Percentiles rank a stretch among this genome's conserved stretches.
Conservation (phyloP, 768 basidiomycete species). For the Trametes cubensis region DNA sequence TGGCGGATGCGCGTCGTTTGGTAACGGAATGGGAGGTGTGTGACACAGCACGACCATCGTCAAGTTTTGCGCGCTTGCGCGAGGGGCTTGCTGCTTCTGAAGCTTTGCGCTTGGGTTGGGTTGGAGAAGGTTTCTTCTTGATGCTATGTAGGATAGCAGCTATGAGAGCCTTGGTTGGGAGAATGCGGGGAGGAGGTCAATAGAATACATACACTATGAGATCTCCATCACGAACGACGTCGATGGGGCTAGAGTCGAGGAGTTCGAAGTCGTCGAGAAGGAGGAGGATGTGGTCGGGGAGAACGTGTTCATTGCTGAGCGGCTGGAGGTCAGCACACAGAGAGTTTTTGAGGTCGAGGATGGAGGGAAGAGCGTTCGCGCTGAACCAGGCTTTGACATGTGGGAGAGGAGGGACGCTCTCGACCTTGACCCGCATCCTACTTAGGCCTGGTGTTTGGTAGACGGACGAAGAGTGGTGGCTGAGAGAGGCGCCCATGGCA, state of each 20-base stretch:
- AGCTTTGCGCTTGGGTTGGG: slow-evolving; percentile 25
- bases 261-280: slow-evolving; percentile 37
- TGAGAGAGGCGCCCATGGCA: neutral
- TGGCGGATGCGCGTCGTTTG: neutral
- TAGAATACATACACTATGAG: slow-evolving; percentile 31
- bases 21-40: neutral
- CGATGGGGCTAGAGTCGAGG: slow-evolving; percentile 31
- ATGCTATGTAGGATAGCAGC: slow-evolving; percentile 21
- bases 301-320: slow-evolving; percentile 17
- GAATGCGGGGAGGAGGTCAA: neutral
- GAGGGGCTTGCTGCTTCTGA: slow-evolving; percentile 8
- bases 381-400: slow-evolving; percentile 35
- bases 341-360: slow-evolving; percentile 31
- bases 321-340: slow-evolving; percentile 29
- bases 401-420: slow-evolving; percentile 30
- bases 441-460: neutral
- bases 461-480: neutral
- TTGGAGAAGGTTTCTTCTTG: slow-evolving; percentile 12
- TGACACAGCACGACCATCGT: neutral
- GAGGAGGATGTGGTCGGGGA: slow-evolving; percentile 25
- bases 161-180: slow-evolving; percentile 28
- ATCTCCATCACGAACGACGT: slow-evolving; percentile 36
- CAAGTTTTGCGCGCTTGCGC: slow-evolving; percentile 20
- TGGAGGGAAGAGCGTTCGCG: slow-evolving; percentile 24
- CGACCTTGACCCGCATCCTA: slow-evolving; percentile 34